These are phyloP conservation scores for Sarocladium kiliense DNA, from an alignment of 2,329 filamentous ascomycete species.

Conservation along the genomic window DNA sequence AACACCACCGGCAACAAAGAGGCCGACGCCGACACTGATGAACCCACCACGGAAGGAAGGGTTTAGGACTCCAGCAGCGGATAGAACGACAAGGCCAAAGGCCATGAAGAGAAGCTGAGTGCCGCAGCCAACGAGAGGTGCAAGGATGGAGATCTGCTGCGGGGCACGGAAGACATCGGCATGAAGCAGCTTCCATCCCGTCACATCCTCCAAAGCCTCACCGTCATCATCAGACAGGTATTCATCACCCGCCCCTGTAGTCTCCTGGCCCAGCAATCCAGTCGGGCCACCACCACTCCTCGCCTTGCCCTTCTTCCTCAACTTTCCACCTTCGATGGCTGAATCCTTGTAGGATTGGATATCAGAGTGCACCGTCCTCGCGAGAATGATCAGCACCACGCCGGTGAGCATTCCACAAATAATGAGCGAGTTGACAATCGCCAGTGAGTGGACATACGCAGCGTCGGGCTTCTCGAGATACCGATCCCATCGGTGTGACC, in stretches of 20 bases:
- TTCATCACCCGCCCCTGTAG: constrained; percentile 41
- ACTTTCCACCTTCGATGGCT: constrained; percentile 60
- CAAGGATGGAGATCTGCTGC: constrained; percentile 63
- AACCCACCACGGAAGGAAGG: constrained; percentile 89
- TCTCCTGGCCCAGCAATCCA: constrained; percentile 56
- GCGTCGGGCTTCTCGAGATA: constrained; percentile 81
- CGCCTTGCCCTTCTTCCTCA: constrained; percentile 39
- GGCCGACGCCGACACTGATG: constrained; percentile 73
- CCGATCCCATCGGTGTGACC: constrained; percentile 80
- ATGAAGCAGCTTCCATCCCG: constrained; percentile 84
- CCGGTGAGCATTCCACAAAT: constrained; percentile 76
- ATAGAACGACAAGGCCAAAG: constrained; percentile 64
- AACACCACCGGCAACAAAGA: constrained; percentile 77
- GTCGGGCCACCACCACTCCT: constrained; percentile 42
- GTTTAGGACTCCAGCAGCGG: constrained; percentile 73
- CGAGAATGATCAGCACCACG: constrained; percentile 74
- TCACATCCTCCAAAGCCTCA: constrained; percentile 68
- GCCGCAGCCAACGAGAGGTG: constrained; percentile 77
- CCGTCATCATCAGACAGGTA: constrained; percentile 54
- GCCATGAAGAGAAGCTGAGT: constrained; percentile 84
- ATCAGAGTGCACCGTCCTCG: constrained; percentile 72
- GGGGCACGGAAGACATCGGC: constrained; percentile 83
- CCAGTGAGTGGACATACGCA: constrained; percentile 82
- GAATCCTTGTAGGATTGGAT: constrained; percentile 66
- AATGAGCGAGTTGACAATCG: constrained; percentile 80